Evolutionary conservation across 345 rosid species (phyloP).

Genomic region (Aquilaria sinensis): DNA sequence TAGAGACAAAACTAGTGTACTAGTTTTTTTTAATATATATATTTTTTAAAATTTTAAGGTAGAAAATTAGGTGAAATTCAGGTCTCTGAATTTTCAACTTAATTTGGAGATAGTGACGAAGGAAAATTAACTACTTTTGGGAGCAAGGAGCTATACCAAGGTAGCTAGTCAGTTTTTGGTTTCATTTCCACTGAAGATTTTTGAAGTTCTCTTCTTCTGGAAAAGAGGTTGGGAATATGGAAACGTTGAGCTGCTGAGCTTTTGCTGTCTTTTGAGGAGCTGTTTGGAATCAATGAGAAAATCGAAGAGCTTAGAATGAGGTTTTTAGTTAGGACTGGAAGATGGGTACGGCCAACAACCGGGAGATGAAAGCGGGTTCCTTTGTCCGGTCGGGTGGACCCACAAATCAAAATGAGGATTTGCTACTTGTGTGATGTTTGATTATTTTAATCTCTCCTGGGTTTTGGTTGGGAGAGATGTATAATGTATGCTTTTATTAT

Average conservation of each 20-base stretch:
- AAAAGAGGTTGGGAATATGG: too few species aligned
- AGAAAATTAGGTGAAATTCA: not conserved
- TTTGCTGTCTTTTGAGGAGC: not conserved
- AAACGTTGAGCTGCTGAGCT: too few species aligned
- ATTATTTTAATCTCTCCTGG: slow-evolving; percentile 10
- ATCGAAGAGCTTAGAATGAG: not conserved
- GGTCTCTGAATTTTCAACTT: too few species aligned
- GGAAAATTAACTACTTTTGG: too few species aligned
- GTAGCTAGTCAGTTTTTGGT: slow-evolving; percentile 2
- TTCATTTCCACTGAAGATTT: not conserved
- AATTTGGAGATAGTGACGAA: too few species aligned
- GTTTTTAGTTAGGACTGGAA: slow-evolving; percentile 16
- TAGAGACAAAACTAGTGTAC: slow-evolving; percentile 5
- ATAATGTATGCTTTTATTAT: not conserved
- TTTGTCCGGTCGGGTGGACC: slow-evolving; percentile 49
- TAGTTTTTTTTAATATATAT: slow-evolving; percentile 10
- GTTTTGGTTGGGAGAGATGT: slow-evolving; percentile 7
- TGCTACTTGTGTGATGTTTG: slow-evolving; percentile 27
- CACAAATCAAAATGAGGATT: slow-evolving; percentile 60
- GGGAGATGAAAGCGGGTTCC: slow-evolving; percentile 20
- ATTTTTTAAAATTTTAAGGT: not conserved
- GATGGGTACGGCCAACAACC: slow-evolving; percentile 39
- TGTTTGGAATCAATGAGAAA: not conserved
- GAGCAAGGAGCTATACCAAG: too few species aligned
- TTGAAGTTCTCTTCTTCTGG: too few species aligned